Evolutionary conservation across 208 protist species (phyloP), one percentile per base, ranked within the genome.

Genomic region (Strigomonas oncopelti): DNA sequence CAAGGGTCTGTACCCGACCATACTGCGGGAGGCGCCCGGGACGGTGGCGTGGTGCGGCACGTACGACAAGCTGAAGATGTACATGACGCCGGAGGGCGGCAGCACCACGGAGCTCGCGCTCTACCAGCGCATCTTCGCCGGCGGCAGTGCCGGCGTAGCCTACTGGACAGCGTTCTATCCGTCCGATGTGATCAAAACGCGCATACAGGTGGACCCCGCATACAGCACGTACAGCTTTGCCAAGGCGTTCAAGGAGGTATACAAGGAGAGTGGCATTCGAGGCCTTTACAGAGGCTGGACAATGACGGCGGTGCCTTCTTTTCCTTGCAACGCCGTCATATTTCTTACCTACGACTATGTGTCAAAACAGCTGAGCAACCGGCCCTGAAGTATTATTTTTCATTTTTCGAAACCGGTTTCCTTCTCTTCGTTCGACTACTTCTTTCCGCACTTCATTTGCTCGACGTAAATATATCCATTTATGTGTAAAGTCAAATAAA

Each of bases 101-200:
- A 77, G 70, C 51, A 76, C 77, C 1, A 56, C 67, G 27, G 71
- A 69, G 25, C 68, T 93, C 8, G 69, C 88, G 11, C 13, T 84
- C 22, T 79, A 65, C 51, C 72, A 85, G 67, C 62, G 78, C 25
- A 89, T 92, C 78, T 65, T 94, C 45, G 83, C 90, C 13, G 92
- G 92, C 1, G 90, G 86, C 9, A 78, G 62, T 54, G 84, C 78
- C 27, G 92, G 90, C 3, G 82, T 90, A 22, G 78, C 83, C 1
- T 94, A 89, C 67, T 95, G 92, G 92, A 87, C 88, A 1, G 64
- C 80, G 2, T 87, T 93, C 34, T 97, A 91, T 61, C 90, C 92
- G 0, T 87, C 87, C 20, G 92, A 97, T 61, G 84, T 95, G 7
- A 76, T 91, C 45, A 95, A 95, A 70, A 95, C 92, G 3, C 76